phyloP scores from a whole-genome alignment of 306 rosid genomes.

The Gastrolobium bilobum region DNA sequence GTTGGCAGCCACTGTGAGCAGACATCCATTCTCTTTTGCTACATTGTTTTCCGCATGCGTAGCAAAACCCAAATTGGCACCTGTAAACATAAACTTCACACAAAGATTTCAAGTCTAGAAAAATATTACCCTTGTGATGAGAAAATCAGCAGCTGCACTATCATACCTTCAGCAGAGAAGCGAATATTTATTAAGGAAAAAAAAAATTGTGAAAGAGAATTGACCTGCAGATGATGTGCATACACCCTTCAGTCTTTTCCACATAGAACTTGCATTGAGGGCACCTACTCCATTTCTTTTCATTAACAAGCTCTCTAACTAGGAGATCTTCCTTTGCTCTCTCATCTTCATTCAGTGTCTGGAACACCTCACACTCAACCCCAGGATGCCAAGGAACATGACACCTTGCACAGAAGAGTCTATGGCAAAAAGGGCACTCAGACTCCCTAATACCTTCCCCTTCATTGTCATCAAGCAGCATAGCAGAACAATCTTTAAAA shows the following conservation, averaged over 20 bases:
- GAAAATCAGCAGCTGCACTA: too few relatives aligned
- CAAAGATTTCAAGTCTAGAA: background rate
- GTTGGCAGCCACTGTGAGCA: slow-evolving; percentile 54
- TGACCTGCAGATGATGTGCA: slow-evolving; percentile 71
- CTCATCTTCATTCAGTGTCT: slow-evolving; percentile 52
- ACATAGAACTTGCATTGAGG: slow-evolving; percentile 62
- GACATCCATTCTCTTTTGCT: background rate
- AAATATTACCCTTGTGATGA: background rate
- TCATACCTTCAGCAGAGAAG: too few relatives aligned
- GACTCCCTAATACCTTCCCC: slow-evolving; percentile 41
- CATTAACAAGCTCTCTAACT: slow-evolving; percentile 56
- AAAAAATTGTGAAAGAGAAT: background rate
- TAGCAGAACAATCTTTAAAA: slow-evolving; percentile 65
- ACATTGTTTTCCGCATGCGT: slow-evolving; percentile 58
- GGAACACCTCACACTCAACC: slow-evolving; percentile 57
- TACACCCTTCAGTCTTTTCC: slow-evolving; percentile 62
- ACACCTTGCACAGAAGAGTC: slow-evolving; percentile 73
- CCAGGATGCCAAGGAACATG: slow-evolving; percentile 72
- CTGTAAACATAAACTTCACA: slow-evolving; percentile 49
- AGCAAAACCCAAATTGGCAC: slow-evolving; percentile 66
- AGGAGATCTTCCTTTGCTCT: slow-evolving; percentile 56
- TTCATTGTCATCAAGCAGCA: slow-evolving; percentile 45
- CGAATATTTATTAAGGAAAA: background rate
- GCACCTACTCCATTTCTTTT: slow-evolving; percentile 64
- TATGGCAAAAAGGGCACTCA: slow-evolving; percentile 69